A percentile compares a stretch with the other conserved stretches of the same genome.
Evolutionary conservation across 2,329 filamentous ascomycete genomes (phyloP).

Genomic region (Apiospora phragmitis): DNA sequence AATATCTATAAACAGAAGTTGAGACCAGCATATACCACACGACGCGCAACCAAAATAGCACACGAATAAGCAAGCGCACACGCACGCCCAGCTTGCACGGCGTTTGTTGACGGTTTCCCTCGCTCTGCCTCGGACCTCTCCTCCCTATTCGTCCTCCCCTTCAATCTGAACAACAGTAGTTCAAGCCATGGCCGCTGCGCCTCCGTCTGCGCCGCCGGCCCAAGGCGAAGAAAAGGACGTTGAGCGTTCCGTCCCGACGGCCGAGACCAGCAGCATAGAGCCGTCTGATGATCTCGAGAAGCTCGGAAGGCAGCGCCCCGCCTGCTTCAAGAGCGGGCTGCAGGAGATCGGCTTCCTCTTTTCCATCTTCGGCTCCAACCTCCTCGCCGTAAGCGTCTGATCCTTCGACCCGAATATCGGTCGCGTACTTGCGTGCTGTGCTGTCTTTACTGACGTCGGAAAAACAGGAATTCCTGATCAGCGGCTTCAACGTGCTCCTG

Average conservation of each 20-base stretch:
- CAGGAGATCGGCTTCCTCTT: constrained; percentile 16
- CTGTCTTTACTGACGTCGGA: neutral
- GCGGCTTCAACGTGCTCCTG: constrained; percentile 71
- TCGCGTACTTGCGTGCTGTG: neutral
- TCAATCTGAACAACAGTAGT: neutral
- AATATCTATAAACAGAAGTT: neutral
- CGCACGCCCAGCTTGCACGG: neutral
- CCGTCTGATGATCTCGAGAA: constrained; percentile 13
- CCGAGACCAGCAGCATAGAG: neutral
- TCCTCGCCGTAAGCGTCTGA: constrained; percentile 44
- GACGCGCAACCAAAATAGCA: neutral
- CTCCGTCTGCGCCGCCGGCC: neutral
- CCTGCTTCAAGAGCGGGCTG: constrained; percentile 16
- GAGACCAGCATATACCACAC: neutral
- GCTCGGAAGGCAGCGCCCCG: constrained; percentile 16
- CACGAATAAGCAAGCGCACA: neutral
- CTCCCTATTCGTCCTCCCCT: neutral
- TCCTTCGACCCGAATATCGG: no score
- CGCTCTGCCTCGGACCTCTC: neutral
- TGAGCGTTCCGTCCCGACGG: neutral
- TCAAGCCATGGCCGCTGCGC: neutral
- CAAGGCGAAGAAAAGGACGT: neutral
- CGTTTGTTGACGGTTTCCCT: neutral
- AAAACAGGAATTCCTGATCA: constrained; percentile 62
- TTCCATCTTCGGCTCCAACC: constrained; percentile 55